Evolutionary conservation across 176 grass and related monocot species (phyloP).

Genomic region (Musa beccarii): DNA sequence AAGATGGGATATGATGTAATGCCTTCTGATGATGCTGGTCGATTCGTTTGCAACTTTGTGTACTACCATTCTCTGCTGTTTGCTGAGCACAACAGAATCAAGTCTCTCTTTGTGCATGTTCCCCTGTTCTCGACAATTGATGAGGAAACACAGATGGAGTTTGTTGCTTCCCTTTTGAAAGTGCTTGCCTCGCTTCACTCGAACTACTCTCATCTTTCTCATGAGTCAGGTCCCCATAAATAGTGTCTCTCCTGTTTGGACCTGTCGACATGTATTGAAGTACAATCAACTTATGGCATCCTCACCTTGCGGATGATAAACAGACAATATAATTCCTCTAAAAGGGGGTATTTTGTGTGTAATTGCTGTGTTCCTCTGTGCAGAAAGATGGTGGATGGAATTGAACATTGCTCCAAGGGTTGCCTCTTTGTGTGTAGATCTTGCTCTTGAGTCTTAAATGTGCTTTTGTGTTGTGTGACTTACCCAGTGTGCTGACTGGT

Average conservation of each 20-base stretch:
- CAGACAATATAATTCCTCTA: not conserved
- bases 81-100: slow-evolving; percentile 55
- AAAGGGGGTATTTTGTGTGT: not conserved
- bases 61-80: slow-evolving; percentile 95
- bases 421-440: not conserved
- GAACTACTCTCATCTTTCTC: not conserved
- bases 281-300: not conserved
- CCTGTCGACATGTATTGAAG: not conserved
- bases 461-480: too few relatives aligned
- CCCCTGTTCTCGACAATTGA: slow-evolving; percentile 86
- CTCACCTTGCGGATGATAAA: not conserved
- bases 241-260: not conserved
- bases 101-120: slow-evolving; percentile 92
- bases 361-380: not conserved
- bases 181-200: slow-evolving; percentile 44
- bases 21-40: slow-evolving; percentile 72
- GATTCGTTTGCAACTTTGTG: slow-evolving; percentile 92
- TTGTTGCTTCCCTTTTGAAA: slow-evolving; percentile 64
- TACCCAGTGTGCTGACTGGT: too few relatives aligned
- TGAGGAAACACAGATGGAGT: slow-evolving; percentile 87
- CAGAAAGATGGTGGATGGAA: not conserved
- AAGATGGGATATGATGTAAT: slow-evolving; percentile 80
- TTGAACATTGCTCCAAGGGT: not conserved
- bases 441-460: too few relatives aligned
- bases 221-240: too few relatives aligned